Base-by-base conservation (phyloP, 805 yeast genomes). In the Starmerella bombi region DNA sequence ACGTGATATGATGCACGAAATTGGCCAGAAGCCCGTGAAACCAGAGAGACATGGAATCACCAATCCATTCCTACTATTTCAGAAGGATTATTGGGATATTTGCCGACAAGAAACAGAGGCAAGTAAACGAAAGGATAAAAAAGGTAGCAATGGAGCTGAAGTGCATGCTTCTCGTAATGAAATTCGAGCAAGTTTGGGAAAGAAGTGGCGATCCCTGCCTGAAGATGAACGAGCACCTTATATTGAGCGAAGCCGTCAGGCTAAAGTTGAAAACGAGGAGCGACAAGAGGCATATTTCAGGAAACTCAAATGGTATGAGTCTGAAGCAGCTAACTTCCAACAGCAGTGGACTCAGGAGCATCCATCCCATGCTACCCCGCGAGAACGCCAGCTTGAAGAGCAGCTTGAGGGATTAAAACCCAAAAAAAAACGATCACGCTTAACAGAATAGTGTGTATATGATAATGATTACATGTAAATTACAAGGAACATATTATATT, bases 51-150 rank as follows among this genome's bases (percentile, higher is more conserved):
- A 50, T 2, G 61, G 63, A 18, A 55, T 54, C 21, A 61, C 66
- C 3, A 63, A 63, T 43, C 68, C 68, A 18, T 63, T 61, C 37
- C 42, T 63, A 28, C 51, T 63, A 5, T 63, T 60, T 46, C 67
- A 63, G 38, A 63, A 63, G 39, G 62, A 59, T 29, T 60, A 59
- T 43, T 63, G 68, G 68, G 65, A 62, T 7, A 52, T 53, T 17
- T 59, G 66, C 39, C 55, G 65, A 16, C 48, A 52, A 23, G 59
- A 56, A 33, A 57, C 65, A 3, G 66, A 63, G 37, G 48, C 47
- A 18, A 48, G 46, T 27, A 58, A 58, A 38, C 61, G 55, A 33
- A 44, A 46, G 14, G 52, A 51, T 16, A 46, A 46, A 25, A 40
- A 49, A 8, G 17, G 17, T 9, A 15, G 14, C 7, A 8, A 6